These are phyloP conservation scores for Pyrenopolyporus hunteri DNA, from an alignment of 495 filamentous ascomycete genomes.

Conservation along the genomic window DNA sequence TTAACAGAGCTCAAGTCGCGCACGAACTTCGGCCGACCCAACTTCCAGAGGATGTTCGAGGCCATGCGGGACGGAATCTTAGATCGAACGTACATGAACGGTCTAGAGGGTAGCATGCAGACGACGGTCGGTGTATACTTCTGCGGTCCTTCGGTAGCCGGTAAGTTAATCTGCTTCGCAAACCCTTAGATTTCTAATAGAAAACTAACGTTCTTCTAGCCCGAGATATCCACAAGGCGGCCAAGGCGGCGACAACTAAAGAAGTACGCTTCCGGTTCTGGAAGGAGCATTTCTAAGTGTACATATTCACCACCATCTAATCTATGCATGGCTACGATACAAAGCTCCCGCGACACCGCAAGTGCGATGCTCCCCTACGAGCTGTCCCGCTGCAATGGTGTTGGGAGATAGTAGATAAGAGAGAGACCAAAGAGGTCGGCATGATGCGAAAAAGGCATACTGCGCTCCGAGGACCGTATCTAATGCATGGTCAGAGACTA, in stretches of 20 bases:
- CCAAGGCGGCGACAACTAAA: conserved; percentile 67
- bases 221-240: conserved; percentile 82
- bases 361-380: conserved; percentile 5
- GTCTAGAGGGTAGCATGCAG: conserved; percentile 71
- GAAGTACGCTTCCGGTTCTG: conserved; percentile 97
- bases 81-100: conserved; percentile 82
- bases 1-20: conserved; percentile 86
- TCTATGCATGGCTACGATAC: conserved; percentile 16
- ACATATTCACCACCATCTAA: conserved; percentile 17
- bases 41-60: conserved; percentile 81
- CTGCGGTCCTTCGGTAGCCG: conserved; percentile 70
- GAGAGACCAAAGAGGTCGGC: neutral
- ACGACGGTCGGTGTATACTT: conserved; percentile 98
- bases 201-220: conserved; percentile 58
- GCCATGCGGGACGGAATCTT: conserved; percentile 88
- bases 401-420: neutral
- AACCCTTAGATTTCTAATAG: neutral
- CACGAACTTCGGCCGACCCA: conserved; percentile 95
- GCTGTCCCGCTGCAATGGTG: neutral
- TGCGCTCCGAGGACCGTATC: conserved; percentile 15
- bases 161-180: conserved; percentile 43
- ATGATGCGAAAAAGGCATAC: conserved; percentile 15
- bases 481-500: conserved; percentile 20
- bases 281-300: conserved; percentile 83
- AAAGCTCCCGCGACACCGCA: conserved; percentile 12